Conservation (phyloP, 805 yeast genomes). For the Saturnispora besseyi region DNA sequence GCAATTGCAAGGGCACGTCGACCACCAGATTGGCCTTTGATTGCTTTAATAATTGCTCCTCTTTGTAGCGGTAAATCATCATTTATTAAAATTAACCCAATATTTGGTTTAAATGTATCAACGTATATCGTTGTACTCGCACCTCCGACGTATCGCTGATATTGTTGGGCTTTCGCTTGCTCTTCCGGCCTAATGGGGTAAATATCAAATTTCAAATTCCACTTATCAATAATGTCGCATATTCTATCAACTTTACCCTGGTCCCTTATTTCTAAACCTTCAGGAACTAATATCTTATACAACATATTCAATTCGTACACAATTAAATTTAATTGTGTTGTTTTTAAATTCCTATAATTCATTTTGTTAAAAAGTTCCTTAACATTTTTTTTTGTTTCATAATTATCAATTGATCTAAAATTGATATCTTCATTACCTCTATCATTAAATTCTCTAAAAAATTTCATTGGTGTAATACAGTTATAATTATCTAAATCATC, state of each 20-base stretch:
- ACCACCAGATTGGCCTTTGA: neutral
- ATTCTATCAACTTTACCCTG: neutral
- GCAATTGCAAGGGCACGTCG: neutral
- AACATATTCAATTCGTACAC: slow-evolving; percentile 14
- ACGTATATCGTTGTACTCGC: neutral
- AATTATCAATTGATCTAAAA: slow-evolving; percentile 30
- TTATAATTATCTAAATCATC: slow-evolving; percentile 34
- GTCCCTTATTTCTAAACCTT: neutral
- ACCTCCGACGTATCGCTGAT: too few species aligned
- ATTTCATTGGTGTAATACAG: slow-evolving; percentile 48
- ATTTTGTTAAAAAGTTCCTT: slow-evolving; percentile 26
- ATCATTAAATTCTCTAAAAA: slow-evolving; percentile 58
- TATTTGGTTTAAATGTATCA: neutral
- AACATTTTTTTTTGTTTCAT: slow-evolving; percentile 31
- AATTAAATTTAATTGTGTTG: slow-evolving; percentile 25
- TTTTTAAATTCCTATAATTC: slow-evolving; percentile 13
- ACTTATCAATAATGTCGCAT: neutral
- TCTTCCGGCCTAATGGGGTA: neutral
- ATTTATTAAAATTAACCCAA: neutral
- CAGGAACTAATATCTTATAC: slow-evolving; percentile 8
- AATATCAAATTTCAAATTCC: neutral
- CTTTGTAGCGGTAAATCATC: neutral
- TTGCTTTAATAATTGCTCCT: neutral
- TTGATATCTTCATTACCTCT: slow-evolving; percentile 25
- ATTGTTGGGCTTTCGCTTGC: too few species aligned